Conservation (phyloP, 2,329 filamentous ascomycete species). For the Colletotrichum endophyticum region DNA sequence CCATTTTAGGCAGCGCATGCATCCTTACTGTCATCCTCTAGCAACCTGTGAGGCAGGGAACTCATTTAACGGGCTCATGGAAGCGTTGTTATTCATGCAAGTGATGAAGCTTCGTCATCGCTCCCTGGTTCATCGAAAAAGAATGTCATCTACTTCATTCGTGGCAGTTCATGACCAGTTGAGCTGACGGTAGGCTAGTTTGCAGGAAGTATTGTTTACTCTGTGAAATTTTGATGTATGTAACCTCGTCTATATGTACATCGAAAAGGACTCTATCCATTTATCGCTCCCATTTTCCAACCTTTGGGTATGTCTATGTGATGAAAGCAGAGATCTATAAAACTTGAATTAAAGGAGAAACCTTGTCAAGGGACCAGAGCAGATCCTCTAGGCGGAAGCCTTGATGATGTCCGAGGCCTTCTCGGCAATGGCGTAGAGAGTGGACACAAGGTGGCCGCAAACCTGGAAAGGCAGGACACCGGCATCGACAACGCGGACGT, state of each 20-base stretch:
- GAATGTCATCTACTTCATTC: background rate
- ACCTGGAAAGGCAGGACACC: constrained; percentile 53
- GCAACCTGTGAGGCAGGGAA: background rate
- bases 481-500: constrained; percentile 54
- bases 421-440: constrained; percentile 58
- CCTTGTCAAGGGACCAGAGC: rapidly evolving
- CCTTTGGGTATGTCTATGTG: background rate
- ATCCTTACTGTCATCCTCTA: background rate
- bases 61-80: rapidly evolving
- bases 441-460: constrained; percentile 54
- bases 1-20: background rate
- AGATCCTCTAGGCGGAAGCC: background rate
- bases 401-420: constrained; percentile 40
- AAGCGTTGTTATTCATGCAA: background rate
- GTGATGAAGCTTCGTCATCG: background rate
- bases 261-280: background rate
- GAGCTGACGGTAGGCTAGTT: no score
- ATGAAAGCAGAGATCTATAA: background rate
- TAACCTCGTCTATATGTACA: background rate
- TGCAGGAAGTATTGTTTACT: background rate
- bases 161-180: background rate
- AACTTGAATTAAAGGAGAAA: background rate
- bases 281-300: background rate
- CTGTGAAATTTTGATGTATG: background rate
- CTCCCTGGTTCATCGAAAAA: background rate